phyloP scores from a whole-genome alignment of 345 rosid genomes.

The Adansonia digitata region DNA sequence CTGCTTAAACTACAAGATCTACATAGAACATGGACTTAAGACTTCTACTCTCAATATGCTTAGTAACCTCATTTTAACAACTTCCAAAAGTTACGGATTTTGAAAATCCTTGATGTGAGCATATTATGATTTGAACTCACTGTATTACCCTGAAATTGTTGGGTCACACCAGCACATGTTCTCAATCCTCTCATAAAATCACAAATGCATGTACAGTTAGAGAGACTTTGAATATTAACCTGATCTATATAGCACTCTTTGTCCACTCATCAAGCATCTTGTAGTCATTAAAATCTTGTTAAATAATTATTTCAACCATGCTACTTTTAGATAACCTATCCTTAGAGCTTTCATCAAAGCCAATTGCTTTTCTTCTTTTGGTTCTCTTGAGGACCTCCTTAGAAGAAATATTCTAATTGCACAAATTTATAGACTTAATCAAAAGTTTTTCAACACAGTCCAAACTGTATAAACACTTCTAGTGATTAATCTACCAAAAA shows the following conservation, averaged over 20 bases:
- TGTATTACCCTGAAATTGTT: neutral
- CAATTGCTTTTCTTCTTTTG: neutral
- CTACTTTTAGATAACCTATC: neutral
- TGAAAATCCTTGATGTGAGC: neutral
- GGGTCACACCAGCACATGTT: neutral
- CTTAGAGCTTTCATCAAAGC: neutral
- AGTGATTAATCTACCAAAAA: neutral
- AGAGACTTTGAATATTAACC: neutral
- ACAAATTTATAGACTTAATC: neutral
- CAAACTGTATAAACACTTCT: conserved; percentile 1
- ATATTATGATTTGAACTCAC: neutral
- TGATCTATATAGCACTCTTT: neutral
- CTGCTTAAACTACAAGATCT: neutral
- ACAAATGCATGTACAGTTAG: neutral
- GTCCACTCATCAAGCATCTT: neutral
- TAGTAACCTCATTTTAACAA: neutral
- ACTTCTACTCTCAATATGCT: neutral
- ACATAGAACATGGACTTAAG: neutral
- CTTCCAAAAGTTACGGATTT: neutral
- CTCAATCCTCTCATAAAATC: neutral
- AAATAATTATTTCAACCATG: neutral
- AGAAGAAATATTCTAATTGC: neutral
- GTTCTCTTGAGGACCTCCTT: neutral
- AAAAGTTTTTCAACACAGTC: neutral
- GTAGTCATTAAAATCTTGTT: neutral